A percentile compares a stretch with the other conserved stretches of the same genome.
phyloP scores from a whole-genome alignment of 2,329 filamentous ascomycete species.

The Coniochaeta sp. region DNA sequence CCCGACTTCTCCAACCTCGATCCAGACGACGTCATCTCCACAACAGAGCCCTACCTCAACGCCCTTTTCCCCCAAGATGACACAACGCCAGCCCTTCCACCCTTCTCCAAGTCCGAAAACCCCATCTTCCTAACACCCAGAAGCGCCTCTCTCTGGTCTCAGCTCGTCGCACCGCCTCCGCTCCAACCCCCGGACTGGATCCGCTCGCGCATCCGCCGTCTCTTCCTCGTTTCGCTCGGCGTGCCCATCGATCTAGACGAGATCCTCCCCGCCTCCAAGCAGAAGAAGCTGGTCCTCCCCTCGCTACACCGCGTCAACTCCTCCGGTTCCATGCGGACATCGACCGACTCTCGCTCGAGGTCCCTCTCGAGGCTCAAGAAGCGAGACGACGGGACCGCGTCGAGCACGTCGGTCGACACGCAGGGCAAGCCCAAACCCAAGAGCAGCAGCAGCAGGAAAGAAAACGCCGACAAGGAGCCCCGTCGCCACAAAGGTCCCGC shows the following conservation, averaged over 20 bases:
- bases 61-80: constrained; percentile 56
- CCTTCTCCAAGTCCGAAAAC: constrained; percentile 41
- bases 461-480: neutral
- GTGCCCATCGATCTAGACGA: constrained; percentile 96
- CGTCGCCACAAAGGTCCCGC: constrained; percentile 48
- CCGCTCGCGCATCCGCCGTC: constrained; percentile 83
- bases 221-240: constrained; percentile 92
- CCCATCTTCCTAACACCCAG: constrained; percentile 77
- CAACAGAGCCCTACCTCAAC: constrained; percentile 59
- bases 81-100: constrained; percentile 36
- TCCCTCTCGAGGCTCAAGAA: constrained; percentile 26
- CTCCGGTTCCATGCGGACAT: constrained; percentile 45
- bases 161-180: constrained; percentile 89
- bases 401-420: constrained; percentile 52
- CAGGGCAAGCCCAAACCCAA: constrained; percentile 47
- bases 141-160: constrained; percentile 89
- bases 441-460: constrained; percentile 5
- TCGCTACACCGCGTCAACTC: constrained; percentile 54
- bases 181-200: constrained; percentile 98
- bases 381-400: constrained; percentile 43
- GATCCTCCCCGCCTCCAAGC: constrained; percentile 92
- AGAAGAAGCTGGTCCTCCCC: constrained; percentile 93
- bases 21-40: constrained; percentile 47
- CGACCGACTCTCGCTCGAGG: constrained; percentile 43
- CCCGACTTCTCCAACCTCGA: constrained; percentile 59